Conservation (phyloP, 169 alveolate species). For the Eimeria necatrix region DNA sequence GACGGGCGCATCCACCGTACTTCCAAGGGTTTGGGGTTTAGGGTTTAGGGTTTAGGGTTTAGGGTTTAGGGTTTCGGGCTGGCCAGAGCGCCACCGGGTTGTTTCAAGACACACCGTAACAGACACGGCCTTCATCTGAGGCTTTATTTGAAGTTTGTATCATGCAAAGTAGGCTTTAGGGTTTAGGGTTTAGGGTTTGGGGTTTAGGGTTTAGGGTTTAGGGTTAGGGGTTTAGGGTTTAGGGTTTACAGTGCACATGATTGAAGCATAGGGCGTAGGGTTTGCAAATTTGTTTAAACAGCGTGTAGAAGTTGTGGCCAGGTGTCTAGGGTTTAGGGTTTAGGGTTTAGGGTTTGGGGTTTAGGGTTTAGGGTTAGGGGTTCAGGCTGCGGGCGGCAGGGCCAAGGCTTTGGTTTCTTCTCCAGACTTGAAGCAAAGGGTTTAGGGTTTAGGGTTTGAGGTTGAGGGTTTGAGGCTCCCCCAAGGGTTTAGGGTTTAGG, state of each 20-base stretch:
- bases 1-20: too few species aligned
- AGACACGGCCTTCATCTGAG: too few species aligned
- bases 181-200: not conserved
- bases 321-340: slow-evolving; percentile 17
- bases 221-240: too few species aligned
- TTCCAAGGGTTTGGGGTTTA: not conserved
- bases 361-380: not conserved
- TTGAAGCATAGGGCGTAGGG: not conserved
- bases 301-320: not conserved
- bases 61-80: not conserved
- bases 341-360: not conserved
- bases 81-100: not conserved
- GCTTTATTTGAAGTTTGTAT: too few species aligned
- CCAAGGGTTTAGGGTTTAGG: not conserved
- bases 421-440: not conserved
- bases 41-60: not conserved
- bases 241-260: not conserved
- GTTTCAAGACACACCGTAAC: too few species aligned
- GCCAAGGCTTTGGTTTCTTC: not conserved
- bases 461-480: not conserved
- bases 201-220: slow-evolving; percentile 38
- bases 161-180: too few species aligned
- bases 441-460: not conserved
- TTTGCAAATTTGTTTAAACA: not conserved
- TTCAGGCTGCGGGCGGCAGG: not conserved